These are phyloP conservation scores for Beauveria bassiana DNA, from an alignment of 2,329 filamentous ascomycete genomes.

Conservation along the genomic window DNA sequence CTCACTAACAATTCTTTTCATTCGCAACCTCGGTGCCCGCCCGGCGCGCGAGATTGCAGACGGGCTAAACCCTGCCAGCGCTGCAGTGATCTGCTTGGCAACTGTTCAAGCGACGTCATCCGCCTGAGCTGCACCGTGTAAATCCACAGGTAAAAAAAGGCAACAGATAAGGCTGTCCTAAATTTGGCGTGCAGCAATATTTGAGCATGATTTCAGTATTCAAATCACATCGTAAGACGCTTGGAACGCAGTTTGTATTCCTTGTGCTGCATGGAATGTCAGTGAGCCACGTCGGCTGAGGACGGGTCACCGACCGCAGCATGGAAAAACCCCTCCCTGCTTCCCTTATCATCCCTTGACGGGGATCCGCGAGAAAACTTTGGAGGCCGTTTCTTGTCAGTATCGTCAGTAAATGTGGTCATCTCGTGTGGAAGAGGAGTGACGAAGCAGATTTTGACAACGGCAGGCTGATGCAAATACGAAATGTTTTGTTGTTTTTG, in stretches of 20 bases:
- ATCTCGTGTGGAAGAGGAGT: too few relatives aligned
- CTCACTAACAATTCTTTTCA: conserved; percentile 30
- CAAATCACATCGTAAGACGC: neutral
- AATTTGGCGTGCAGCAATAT: neutral
- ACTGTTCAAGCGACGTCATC: neutral
- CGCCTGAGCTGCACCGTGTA: too few relatives aligned
- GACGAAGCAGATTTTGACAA: too few relatives aligned
- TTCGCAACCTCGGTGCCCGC: neutral
- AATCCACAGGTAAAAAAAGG: neutral
- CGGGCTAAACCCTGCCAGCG: neutral
- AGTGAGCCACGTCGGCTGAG: neutral
- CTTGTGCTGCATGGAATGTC: neutral
- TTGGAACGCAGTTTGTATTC: neutral
- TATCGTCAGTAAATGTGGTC: neutral
- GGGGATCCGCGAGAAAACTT: neutral
- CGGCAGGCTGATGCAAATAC: too few relatives aligned
- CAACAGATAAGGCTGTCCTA: too few relatives aligned
- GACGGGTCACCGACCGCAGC: too few relatives aligned
- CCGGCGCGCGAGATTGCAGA: neutral
- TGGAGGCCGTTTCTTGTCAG: neutral
- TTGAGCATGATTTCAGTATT: neutral
- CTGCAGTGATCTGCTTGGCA: too few relatives aligned
- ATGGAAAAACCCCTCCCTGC: too few relatives aligned
- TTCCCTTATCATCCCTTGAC: neutral
- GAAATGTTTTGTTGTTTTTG: neutral